Evolutionary conservation across 805 yeast genomes (phyloP).

Genomic region (Suhomyces vadensis): DNA sequence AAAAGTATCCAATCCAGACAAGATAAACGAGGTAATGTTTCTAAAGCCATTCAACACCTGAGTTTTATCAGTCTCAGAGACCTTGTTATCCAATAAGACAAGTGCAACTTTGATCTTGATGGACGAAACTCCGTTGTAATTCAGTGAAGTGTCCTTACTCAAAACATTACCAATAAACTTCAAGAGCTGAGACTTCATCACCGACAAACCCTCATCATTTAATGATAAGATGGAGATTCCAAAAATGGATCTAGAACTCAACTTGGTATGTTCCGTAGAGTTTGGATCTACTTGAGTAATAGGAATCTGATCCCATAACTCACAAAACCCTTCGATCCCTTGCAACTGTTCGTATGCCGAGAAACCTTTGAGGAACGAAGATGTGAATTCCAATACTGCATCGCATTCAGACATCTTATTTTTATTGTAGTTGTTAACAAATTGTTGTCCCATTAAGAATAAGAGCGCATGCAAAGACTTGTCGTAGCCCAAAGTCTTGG

Average conservation of each 20-base stretch:
- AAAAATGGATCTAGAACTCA: conserved; percentile 59
- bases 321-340: conserved; percentile 52
- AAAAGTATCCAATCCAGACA: conserved; percentile 39
- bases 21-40: conserved; percentile 34
- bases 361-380: conserved; percentile 69
- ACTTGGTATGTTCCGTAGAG: conserved; percentile 34
- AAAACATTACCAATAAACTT: conserved; percentile 56
- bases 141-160: conserved; percentile 25
- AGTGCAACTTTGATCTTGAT: conserved; percentile 55
- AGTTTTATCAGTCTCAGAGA: conserved; percentile 28
- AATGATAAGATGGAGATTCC: conserved; percentile 58
- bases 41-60: conserved; percentile 36
- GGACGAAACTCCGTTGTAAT: conserved; percentile 24
- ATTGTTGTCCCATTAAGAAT: conserved; percentile 80
- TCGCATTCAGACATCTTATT: conserved; percentile 67
- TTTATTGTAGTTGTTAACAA: conserved; percentile 46
- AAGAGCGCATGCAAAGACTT: conserved; percentile 70
- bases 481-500: conserved; percentile 69
- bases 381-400: conserved; percentile 68
- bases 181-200: conserved; percentile 52
- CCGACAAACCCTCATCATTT: conserved; percentile 47
- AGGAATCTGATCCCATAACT: conserved; percentile 54
- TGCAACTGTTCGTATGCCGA: conserved; percentile 64
- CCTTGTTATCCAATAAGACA: conserved; percentile 45
- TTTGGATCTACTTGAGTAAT: conserved; percentile 40